Evolutionary conservation across 306 rosid species (phyloP), one percentile per base, ranked within the genome.

Genomic region (Macrotyloma uniflorum): DNA sequence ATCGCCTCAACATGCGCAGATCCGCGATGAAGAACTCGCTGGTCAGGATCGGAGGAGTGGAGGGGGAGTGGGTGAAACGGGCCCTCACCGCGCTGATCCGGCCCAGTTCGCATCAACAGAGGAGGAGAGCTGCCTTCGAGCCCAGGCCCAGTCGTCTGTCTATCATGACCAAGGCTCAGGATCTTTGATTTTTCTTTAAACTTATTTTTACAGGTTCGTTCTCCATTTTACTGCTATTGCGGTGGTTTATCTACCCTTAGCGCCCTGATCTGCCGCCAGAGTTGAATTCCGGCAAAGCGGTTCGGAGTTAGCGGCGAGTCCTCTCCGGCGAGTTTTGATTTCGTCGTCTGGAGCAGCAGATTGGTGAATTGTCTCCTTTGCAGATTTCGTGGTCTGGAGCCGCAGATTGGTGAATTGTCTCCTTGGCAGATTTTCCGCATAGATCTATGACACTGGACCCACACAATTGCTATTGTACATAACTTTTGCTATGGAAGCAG

Each of bases 1-100:
- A 70, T 13, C 85, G 96, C 11, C 84, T 91, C 8, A 93, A 96
- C 57, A 96, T 93, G 99, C 93, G 91, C 22, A 90, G 97, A 83
- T 96, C 99, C 16, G 99, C 99, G 2, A 96, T 96, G 99, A 93
- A 86, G 78, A 96, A 96, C 72, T 96, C 99, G 36, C 65, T 96
- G 32, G 98, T 96, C 0, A 83, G 99, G 22, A 96, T 96, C 70
- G 93, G 98, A 30, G 90, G 98, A 0, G 99, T 96, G 1, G 99
- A 96, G 47, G 99, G 99, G 0, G 99, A 96, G 81, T 88, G 93
- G 98, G 98, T 96, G 35, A 93, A 90, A 70, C 63, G 99, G 23
- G 98, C 98, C 5, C 61, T 96, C 19, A 90, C 99, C 0, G 91
- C 99, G 1, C 73, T 93, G 80, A 96, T 96, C 76, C 91, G 99